A percentile compares a stretch with the other conserved stretches of the same genome.
Conservation (phyloP, 768 basidiomycete genomes). For the Tylopilus sp. region DNA sequence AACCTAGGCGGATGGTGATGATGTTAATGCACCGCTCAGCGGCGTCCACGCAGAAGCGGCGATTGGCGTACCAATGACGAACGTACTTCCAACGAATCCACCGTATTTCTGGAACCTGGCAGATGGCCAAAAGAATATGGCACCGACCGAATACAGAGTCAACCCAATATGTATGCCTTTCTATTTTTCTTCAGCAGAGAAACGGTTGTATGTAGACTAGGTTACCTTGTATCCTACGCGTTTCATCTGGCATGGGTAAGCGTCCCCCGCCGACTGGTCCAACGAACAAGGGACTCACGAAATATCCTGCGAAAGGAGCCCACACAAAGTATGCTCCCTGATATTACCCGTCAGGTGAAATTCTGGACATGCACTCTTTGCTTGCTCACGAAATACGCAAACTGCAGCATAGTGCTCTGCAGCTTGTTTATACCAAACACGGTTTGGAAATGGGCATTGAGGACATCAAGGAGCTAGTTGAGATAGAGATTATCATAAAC, state of each 20-base stretch:
- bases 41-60: neutral
- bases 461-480: constrained; percentile 58
- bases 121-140: constrained; percentile 78
- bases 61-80: constrained; percentile 50
- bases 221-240: constrained; percentile 64
- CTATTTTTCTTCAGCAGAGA: constrained; percentile 19
- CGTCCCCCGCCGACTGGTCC: neutral
- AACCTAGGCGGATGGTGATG: constrained; percentile 39
- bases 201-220: neutral
- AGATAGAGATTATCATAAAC: constrained; percentile 19
- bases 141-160: constrained; percentile 57
- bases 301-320: constrained; percentile 53
- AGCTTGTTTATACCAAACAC: constrained; percentile 66
- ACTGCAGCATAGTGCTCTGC: constrained; percentile 70
- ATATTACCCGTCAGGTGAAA: neutral
- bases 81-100: constrained; percentile 73
- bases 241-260: constrained; percentile 44
- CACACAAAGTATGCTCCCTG: constrained; percentile 62
- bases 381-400: constrained; percentile 59
- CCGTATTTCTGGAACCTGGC: constrained; percentile 64
- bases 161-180: constrained; percentile 64
- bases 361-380: neutral
- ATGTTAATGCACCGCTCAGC: neutral
- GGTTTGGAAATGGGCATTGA: constrained; percentile 70
- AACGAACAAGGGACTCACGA: constrained; percentile 39